Evolutionary conservation across 2,329 filamentous ascomycete species (phyloP).

Genomic region (Ramularia endophylla): DNA sequence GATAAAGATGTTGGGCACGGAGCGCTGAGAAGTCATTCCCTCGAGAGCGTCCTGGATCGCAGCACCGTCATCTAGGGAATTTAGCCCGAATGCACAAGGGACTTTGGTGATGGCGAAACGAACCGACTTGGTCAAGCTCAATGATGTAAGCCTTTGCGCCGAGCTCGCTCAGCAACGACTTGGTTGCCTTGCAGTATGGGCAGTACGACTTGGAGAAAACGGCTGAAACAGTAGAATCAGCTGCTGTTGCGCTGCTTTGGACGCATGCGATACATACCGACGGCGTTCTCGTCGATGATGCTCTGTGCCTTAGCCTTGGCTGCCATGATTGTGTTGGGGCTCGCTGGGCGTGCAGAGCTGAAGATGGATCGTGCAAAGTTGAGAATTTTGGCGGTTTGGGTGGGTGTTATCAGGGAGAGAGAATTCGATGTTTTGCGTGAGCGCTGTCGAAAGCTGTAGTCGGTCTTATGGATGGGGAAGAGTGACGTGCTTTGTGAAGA

Average conservation of each 20-base stretch:
- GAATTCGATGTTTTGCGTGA: too few species aligned
- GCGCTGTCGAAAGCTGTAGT: too few species aligned
- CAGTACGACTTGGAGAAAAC: constrained; percentile 98
- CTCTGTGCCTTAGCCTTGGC: constrained; percentile 76
- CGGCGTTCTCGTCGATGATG: constrained; percentile 83
- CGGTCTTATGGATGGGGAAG: too few species aligned
- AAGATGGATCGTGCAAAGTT: constrained; percentile 70
- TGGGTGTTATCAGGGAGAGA: neutral
- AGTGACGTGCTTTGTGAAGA: too few species aligned
- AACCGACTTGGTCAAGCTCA: constrained; percentile 82
- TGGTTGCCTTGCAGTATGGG: constrained; percentile 80
- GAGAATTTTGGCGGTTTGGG: constrained; percentile 43
- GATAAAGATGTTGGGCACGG: constrained; percentile 96
- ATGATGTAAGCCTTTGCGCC: constrained; percentile 68
- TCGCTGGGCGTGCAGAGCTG: constrained; percentile 43
- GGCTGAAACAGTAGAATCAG: constrained; percentile 43
- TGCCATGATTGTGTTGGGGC: constrained; percentile 68
- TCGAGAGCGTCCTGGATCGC: constrained; percentile 78
- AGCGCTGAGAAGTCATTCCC: constrained; percentile 74
- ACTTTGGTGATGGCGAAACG: constrained; percentile 33
- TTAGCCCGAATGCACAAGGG: neutral
- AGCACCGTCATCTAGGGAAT: constrained; percentile 65
- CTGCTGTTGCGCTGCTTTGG: too few species aligned
- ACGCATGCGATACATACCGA: constrained; percentile 67
- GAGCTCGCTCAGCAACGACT: constrained; percentile 63